Percentiles rank a stretch among this genome's conserved stretches.
phyloP scores from a whole-genome alignment of 352 stramenopile genomes.

The Peronosclerospora sorghi region DNA sequence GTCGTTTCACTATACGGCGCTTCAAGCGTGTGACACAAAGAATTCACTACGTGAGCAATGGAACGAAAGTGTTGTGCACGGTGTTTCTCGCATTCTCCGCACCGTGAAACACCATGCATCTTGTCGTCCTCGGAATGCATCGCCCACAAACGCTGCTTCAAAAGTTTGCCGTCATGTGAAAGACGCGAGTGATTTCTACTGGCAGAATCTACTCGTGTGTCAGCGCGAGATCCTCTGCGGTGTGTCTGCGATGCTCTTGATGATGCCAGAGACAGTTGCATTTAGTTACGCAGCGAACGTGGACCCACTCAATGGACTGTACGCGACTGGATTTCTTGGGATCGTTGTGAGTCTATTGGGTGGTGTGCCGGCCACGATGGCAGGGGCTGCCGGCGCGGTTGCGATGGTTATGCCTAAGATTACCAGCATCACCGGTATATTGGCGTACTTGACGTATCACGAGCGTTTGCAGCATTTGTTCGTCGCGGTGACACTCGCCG shows the following conservation, averaged over 20 bases:
- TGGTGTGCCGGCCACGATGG: conserved; percentile 81
- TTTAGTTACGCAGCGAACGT: conserved; percentile 89
- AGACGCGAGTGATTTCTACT: conserved; percentile 36
- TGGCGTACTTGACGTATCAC: conserved; percentile 48
- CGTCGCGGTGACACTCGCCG: conserved; percentile 78
- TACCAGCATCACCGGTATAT: conserved; percentile 33
- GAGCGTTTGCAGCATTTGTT: conserved; percentile 80
- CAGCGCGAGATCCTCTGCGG: conserved; percentile 80
- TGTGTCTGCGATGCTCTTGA: conserved; percentile 85
- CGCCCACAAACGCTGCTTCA: conserved; percentile 4
- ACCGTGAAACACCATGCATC: conserved; percentile 4
- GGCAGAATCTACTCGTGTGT: conserved; percentile 36
- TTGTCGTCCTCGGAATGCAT: neutral
- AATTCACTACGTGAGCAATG: conserved; percentile 11
- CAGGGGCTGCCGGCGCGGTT: conserved; percentile 84
- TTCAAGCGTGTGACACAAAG: conserved; percentile 4
- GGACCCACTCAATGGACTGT: conserved; percentile 81
- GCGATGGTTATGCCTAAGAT: conserved; percentile 86
- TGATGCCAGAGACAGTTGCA: conserved; percentile 89
- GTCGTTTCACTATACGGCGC: conserved; percentile 9
- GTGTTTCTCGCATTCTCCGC: conserved; percentile 9
- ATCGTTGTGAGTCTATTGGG: conserved; percentile 82
- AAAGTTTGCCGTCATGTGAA: conserved; percentile 21
- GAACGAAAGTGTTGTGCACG: conserved; percentile 21
- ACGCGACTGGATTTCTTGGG: conserved; percentile 87